These are phyloP conservation scores for Stachybotrys elegans DNA, from an alignment of 2,329 filamentous ascomycete species.

Conservation along the genomic window DNA sequence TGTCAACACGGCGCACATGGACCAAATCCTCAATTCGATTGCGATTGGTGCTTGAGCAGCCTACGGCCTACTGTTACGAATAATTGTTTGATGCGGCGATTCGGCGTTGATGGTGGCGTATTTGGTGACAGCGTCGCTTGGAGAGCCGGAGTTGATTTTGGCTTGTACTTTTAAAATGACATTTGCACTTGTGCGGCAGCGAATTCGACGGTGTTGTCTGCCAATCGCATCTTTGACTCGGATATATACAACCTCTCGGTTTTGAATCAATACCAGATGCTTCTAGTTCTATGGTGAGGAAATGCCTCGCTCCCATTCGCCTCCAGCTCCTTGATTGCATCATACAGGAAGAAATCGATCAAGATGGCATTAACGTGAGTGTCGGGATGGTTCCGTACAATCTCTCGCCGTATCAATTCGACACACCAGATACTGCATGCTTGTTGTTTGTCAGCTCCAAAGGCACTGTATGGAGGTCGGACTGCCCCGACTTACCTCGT, in stretches of 20 bases:
- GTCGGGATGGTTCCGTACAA: slow-evolving; percentile 66
- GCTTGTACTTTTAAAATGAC: too few relatives aligned
- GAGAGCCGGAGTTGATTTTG: too few relatives aligned
- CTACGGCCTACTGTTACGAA: too few relatives aligned
- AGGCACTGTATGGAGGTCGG: not conserved
- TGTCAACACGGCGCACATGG: slow-evolving; percentile 67
- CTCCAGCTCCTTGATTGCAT: slow-evolving; percentile 85
- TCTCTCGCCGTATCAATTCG: slow-evolving; percentile 80
- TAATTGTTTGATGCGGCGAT: too few relatives aligned
- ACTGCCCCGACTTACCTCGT: slow-evolving; percentile 49
- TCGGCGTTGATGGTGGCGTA: too few relatives aligned
- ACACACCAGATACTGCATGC: slow-evolving; percentile 95
- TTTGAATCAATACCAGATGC: slow-evolving; percentile 95
- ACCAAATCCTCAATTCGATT: slow-evolving; percentile 55
- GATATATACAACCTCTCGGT: too few relatives aligned
- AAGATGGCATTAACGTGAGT: slow-evolving; percentile 78
- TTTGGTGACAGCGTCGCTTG: too few relatives aligned
- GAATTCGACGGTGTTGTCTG: too few relatives aligned
- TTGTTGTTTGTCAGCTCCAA: slow-evolving; percentile 23
- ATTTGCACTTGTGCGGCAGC: too few relatives aligned
- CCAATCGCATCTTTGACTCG: too few relatives aligned
- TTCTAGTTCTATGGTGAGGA: slow-evolving; percentile 84
- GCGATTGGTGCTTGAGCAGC: slow-evolving; percentile 29
- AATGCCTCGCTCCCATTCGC: slow-evolving; percentile 47
- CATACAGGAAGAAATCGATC: slow-evolving; percentile 97